Conservation (phyloP, 768 basidiomycete species). For the Lactifluus echinatus region DNA sequence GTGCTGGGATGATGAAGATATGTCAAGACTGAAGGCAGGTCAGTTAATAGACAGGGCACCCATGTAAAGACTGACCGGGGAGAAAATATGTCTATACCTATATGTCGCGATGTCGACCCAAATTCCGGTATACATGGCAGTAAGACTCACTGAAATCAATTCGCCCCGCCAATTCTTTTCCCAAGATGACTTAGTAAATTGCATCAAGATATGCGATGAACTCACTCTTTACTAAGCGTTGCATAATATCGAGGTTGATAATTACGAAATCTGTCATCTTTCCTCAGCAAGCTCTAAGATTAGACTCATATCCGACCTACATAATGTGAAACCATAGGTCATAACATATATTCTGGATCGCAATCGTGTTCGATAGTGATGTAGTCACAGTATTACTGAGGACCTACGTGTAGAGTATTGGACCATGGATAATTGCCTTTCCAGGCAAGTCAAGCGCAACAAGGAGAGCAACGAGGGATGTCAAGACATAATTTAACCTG, state of each 20-base stretch:
- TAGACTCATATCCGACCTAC: constrained; percentile 30
- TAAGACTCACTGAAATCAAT: constrained; percentile 62
- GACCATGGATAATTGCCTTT: constrained; percentile 46
- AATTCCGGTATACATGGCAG: neutral
- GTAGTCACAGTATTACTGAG: neutral
- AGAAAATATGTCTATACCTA: constrained; percentile 76
- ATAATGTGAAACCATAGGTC: constrained; percentile 61
- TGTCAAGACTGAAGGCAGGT: constrained; percentile 40
- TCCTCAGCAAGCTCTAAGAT: constrained; percentile 12
- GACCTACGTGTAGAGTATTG: constrained; percentile 56
- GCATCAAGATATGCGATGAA: constrained; percentile 4
- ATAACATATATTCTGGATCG: constrained; percentile 36
- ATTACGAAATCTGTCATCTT: constrained; percentile 48
- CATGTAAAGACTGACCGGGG: constrained; percentile 39
- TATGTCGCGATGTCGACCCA: neutral
- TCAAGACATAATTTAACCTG: constrained; percentile 58
- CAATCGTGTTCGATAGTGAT: neutral
- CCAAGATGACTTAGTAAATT: neutral
- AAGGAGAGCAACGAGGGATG: constrained; percentile 54
- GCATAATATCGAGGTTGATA: constrained; percentile 44
- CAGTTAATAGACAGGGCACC: neutral
- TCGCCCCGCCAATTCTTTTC: constrained; percentile 50
- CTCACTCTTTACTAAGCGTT: constrained; percentile 55
- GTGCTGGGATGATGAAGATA: constrained; percentile 49
- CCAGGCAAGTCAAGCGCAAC: constrained; percentile 53